phyloP scores from a whole-genome alignment of 345 rosid species.

The Gossypioides kirkii region DNA sequence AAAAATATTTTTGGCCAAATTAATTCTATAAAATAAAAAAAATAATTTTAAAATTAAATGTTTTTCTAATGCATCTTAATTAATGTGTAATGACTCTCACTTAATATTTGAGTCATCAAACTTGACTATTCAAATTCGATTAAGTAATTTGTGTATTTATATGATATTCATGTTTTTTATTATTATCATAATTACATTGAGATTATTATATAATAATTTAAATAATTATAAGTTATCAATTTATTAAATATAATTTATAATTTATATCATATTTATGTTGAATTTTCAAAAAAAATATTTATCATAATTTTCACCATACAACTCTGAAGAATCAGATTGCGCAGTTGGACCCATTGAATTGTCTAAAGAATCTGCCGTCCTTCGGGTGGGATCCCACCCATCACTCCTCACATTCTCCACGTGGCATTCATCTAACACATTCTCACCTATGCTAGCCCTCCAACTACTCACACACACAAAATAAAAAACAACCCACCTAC shows the following conservation, averaged over 20 bases:
- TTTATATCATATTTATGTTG: too few species aligned
- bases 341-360: not conserved
- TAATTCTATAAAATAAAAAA: too few species aligned
- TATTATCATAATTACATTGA: not conserved
- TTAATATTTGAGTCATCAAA: too few species aligned
- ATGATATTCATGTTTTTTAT: not conserved
- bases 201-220: too few species aligned
- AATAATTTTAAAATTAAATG: too few species aligned
- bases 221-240: too few species aligned
- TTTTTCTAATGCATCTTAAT: not conserved
- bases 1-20: too few species aligned
- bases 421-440: not conserved
- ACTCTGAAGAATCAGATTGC: not conserved
- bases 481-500: not conserved
- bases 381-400: not conserved
- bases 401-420: not conserved
- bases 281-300: too few species aligned
- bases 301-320: not conserved
- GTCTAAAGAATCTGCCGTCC: not conserved
- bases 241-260: too few species aligned
- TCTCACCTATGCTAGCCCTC: not conserved
- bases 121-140: too few species aligned
- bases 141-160: not conserved
- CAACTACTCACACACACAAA: not conserved
- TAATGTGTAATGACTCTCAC: not conserved